These are phyloP conservation scores for Spongospora subterranea DNA, from an alignment of 208 protist genomes.

Conservation along the genomic window DNA sequence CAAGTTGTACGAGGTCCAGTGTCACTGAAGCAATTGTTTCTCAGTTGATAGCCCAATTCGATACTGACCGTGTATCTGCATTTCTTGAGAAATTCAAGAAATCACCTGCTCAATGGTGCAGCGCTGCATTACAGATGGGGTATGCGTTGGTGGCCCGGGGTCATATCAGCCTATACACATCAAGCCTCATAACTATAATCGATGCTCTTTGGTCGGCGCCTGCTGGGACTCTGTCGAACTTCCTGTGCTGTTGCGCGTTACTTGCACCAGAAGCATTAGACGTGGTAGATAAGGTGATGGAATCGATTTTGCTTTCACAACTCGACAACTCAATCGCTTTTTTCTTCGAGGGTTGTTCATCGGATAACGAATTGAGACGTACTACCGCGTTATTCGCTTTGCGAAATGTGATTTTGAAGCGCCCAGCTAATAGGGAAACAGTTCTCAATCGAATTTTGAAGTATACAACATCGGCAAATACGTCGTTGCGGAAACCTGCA, in stretches of 20 bases:
- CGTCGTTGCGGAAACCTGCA: background rate
- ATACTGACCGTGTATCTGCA: background rate
- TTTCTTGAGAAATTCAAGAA: constrained; percentile 1
- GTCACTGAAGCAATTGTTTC: background rate
- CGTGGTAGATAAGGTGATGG: background rate
- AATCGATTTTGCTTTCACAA: background rate
- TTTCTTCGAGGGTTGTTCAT: background rate
- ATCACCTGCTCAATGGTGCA: background rate
- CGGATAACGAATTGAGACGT: constrained; percentile 3
- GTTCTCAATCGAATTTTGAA: background rate
- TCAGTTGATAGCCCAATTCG: background rate
- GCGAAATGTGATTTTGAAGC: constrained; percentile 46
- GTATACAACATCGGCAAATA: background rate
- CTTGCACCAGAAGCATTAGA: background rate
- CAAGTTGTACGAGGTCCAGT: background rate
- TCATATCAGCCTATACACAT: background rate
- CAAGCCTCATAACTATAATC: background rate
- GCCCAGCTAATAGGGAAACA: background rate
- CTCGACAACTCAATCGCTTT: background rate
- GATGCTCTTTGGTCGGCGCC: background rate
- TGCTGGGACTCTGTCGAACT: background rate
- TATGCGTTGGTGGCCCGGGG: constrained; percentile 19
- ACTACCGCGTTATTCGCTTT: constrained; percentile 4
- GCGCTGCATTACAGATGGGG: background rate
- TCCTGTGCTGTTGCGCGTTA: background rate